phyloP scores from a whole-genome alignment of 805 yeast species.

The Suhomyces kilbournensis region DNA sequence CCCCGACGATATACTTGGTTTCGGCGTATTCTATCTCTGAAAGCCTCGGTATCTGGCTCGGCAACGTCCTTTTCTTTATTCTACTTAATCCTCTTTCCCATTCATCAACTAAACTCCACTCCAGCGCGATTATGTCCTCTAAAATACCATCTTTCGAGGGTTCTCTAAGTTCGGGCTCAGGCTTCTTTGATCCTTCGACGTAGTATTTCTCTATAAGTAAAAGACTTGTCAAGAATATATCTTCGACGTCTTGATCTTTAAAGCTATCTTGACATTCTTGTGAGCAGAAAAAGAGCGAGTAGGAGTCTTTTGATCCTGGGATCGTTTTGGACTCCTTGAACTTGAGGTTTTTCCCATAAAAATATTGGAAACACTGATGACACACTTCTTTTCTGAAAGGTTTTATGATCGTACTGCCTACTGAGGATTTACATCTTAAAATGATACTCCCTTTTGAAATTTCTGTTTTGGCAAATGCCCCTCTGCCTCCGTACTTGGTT shows the following conservation, averaged over 20 bases:
- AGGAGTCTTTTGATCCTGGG: conserved; percentile 9
- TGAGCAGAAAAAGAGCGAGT: conserved; percentile 55
- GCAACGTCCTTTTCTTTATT: conserved; percentile 36
- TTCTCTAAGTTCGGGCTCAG: conserved; percentile 23
- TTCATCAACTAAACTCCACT: conserved; percentile 37
- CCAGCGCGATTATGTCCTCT: conserved; percentile 12
- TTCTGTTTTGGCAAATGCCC: conserved; percentile 48
- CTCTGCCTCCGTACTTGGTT: conserved; percentile 57
- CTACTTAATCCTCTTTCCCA: conserved; percentile 36
- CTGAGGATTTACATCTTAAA: conserved; percentile 37
- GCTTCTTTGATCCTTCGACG: conserved; percentile 16
- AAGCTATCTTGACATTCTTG: conserved; percentile 42
- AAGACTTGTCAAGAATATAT: conserved; percentile 30
- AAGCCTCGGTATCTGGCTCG: conserved; percentile 38
- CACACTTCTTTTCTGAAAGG: conserved; percentile 66
- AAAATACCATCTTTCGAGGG: conserved; percentile 13
- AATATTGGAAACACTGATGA: conserved; percentile 49
- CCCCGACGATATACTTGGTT: conserved; percentile 45
- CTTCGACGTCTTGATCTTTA: conserved; percentile 30
- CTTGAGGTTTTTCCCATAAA: conserved; percentile 47
- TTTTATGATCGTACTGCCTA: conserved; percentile 46
- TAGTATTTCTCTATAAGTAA: conserved; percentile 37
- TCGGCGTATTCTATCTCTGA: conserved; percentile 53
- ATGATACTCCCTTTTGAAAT: conserved; percentile 43
- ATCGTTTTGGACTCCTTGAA: conserved; percentile 25